These are phyloP conservation scores for Bruguiera hainesii DNA, from an alignment of 441 rosid genomes.

Conservation along the genomic window DNA sequence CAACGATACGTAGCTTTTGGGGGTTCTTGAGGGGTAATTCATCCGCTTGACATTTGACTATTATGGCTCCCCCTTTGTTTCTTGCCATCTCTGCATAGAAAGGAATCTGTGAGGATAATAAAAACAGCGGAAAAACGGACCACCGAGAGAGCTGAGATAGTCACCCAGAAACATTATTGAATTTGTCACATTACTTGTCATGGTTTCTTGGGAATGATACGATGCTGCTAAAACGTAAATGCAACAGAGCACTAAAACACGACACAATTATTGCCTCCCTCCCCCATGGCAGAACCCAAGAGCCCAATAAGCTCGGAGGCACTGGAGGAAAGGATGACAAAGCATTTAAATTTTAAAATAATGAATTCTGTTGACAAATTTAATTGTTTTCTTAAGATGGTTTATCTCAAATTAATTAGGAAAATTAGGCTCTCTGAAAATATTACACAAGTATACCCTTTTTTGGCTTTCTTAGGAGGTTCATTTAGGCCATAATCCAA, in stretches of 20 bases:
- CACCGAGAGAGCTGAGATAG: conserved; percentile 13
- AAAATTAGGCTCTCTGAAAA: too few relatives aligned
- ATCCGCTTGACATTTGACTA: too few relatives aligned
- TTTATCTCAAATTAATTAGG: too few relatives aligned
- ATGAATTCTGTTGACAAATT: too few relatives aligned
- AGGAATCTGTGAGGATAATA: conserved; percentile 14
- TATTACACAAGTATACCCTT: too few relatives aligned
- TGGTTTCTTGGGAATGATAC: neutral
- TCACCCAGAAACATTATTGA: conserved; percentile 19
- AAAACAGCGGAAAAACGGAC: conserved; percentile 18
- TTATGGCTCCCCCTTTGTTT: too few relatives aligned
- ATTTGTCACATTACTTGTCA: conserved; percentile 28
- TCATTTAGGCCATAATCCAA: too few relatives aligned
- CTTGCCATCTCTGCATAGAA: neutral
- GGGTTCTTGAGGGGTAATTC: neutral
- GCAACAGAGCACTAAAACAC: neutral
- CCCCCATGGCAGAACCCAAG: neutral
- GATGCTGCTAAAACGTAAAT: too few relatives aligned
- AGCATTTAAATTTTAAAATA: neutral
- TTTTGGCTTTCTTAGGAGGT: too few relatives aligned
- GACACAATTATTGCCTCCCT: neutral
- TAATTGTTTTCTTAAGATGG: too few relatives aligned
- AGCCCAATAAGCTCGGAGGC: neutral
- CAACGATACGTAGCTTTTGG: neutral
- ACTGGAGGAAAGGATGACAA: neutral